Evolutionary conservation across 2,329 filamentous ascomycete genomes (phyloP), one percentile per base, ranked within the genome.

Genomic region (Neodidymelliopsis sp.): DNA sequence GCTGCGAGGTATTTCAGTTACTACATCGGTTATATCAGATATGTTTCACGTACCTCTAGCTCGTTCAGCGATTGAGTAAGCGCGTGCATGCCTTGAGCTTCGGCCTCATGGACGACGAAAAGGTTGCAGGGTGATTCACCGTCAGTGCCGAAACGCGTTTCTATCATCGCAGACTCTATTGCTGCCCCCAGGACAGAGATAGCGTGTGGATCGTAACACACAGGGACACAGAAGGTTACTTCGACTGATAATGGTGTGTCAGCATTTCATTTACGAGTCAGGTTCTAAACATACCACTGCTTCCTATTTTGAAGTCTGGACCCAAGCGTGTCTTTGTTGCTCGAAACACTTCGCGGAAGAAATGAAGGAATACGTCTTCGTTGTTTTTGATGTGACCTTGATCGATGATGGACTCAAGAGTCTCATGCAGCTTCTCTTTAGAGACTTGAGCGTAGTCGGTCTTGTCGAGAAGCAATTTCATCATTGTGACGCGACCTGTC

Each of bases 21-120:
- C n/a, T 38, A 23, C 5, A 10, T 8, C 5, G 13, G 16, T 18
- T 6, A 11, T 12, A 6, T n/a, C 15, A 8, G 8, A 25, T 10
- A 12, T 18, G 29, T 2, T 27, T 18, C 7, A 43, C 2, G 22
- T 25, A 12, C 45, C 30, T 42, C 24, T 1, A 49, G 22, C 15
- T 42, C 27, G n/a, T 49, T 42, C 11, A 31, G 15, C 1, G 15
- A 16, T 11, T 42, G 19, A 1, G 6, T 34, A 2, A 59, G 33
- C 1, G 46, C 52, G 12, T 53, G 24, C 15, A 39, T 54, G 8
- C 56, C 60, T 6, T 54, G 49, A 2, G 60, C 58, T 31, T 63
- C 60, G 9, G 58, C 52, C 35, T 63, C 58, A 15, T 59, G 52
- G 1, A 58, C 56, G 31, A 61, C 44, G 15, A 62, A 61, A 2